Evolutionary conservation across 2,329 filamentous ascomycete genomes (phyloP).

Genomic region (Ophiostoma tasmaniense): DNA sequence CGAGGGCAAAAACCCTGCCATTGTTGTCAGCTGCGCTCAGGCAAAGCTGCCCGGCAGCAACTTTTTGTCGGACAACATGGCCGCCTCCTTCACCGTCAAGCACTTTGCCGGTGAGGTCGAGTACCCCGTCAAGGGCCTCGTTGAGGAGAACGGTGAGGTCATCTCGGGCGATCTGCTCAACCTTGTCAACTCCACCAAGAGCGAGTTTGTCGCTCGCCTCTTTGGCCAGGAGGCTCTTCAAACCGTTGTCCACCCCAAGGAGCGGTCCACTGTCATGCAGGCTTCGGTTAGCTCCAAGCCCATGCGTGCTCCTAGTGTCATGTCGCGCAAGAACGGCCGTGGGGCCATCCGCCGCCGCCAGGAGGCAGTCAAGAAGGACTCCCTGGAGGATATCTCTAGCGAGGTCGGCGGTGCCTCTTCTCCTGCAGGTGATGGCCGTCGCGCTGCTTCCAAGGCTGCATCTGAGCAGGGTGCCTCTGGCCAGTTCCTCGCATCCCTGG

Average conservation of each 20-base stretch:
- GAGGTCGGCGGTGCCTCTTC: constrained; percentile 27
- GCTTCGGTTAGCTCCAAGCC: constrained; percentile 95
- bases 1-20: constrained; percentile 86
- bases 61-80: constrained; percentile 73
- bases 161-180: constrained; percentile 96
- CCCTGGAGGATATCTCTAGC: constrained; percentile 37
- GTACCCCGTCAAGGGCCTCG: constrained; percentile 74
- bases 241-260: constrained; percentile 86
- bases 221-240: constrained; percentile 95
- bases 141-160: constrained; percentile 93
- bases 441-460: constrained; percentile 16
- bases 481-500: constrained; percentile 81
- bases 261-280: constrained; percentile 85
- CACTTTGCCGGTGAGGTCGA: constrained; percentile 97
- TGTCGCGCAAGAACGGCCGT: constrained; percentile 56
- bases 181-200: constrained; percentile 79
- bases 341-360: constrained; percentile 25
- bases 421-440: constrained; percentile 31
- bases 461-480: constrained; percentile 79
- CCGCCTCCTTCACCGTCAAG: constrained; percentile 78
- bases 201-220: constrained; percentile 76
- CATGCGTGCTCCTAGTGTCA: constrained; percentile 84
- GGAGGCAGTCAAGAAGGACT: constrained; percentile 32
- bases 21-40: constrained; percentile 66
- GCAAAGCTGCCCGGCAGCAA: constrained; percentile 79